These are phyloP conservation scores for Diaporthe vexans DNA, from an alignment of 2,329 filamentous ascomycete species.

Conservation along the genomic window DNA sequence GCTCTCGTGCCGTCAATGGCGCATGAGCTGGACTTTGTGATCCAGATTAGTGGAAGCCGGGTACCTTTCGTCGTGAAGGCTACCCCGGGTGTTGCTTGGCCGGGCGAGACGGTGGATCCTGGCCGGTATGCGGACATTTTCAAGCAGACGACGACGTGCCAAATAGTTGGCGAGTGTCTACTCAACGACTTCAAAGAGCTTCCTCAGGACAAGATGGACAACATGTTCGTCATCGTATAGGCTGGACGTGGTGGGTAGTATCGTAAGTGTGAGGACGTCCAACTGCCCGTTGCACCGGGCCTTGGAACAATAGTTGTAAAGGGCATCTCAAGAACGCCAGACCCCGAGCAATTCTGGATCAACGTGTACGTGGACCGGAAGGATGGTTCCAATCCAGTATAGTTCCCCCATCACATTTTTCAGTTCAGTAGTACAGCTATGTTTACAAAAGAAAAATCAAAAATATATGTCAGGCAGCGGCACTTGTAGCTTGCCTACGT, in stretches of 20 bases:
- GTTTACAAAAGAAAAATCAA: too few species aligned
- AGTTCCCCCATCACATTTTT: too few species aligned
- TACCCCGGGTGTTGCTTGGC: slow-evolving; percentile 1
- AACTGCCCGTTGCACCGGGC: too few species aligned
- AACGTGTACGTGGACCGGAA: too few species aligned
- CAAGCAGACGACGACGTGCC: not conserved
- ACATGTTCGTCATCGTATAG: not conserved
- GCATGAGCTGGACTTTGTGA: not conserved
- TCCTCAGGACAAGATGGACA: not conserved
- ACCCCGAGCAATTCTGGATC: too few species aligned
- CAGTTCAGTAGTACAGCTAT: too few species aligned
- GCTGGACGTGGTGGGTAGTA: not conserved
- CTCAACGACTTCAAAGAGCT: slow-evolving; percentile 6
- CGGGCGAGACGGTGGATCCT: not conserved
- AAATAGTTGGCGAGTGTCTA: not conserved
- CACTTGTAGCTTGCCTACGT: too few species aligned
- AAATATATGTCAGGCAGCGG: too few species aligned
- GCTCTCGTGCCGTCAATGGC: slow-evolving; percentile 6
- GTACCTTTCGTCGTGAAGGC: slow-evolving; percentile 5
- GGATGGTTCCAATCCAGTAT: too few species aligned
- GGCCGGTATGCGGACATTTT: not conserved
- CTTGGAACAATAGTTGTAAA: too few species aligned
- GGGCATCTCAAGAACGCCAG: too few species aligned
- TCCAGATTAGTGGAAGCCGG: slow-evolving; percentile 1
- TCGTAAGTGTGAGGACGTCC: too few species aligned